These are phyloP conservation scores for Tetrahymena borealis DNA, from an alignment of 73 alveolate species.

Conservation along the genomic window DNA sequence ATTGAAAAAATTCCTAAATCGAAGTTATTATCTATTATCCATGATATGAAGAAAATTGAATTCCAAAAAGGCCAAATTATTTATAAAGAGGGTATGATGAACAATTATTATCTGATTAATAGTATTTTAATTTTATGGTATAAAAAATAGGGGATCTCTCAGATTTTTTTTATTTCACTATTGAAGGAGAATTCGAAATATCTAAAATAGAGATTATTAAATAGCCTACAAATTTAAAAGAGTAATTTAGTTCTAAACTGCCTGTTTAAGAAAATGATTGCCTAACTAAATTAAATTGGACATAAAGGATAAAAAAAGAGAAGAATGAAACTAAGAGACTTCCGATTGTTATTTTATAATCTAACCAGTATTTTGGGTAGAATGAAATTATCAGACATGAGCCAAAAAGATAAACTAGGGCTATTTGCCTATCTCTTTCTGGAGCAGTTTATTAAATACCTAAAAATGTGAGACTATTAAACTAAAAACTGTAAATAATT, in stretches of 20 bases:
- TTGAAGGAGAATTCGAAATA: background rate
- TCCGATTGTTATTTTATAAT: background rate
- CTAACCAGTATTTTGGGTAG: background rate
- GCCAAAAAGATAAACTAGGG: background rate
- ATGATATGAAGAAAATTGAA: background rate
- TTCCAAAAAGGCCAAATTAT: background rate
- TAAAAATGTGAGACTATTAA: background rate
- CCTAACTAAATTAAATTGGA: background rate
- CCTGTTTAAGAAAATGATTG: background rate
- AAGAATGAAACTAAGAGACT: background rate
- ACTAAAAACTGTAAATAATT: too few relatives aligned
- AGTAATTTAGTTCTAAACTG: background rate
- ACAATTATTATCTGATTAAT: background rate
- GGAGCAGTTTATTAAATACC: background rate
- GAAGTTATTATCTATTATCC: background rate
- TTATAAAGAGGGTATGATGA: background rate
- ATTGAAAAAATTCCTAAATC: background rate
- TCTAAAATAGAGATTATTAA: background rate
- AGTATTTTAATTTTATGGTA: background rate
- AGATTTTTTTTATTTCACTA: background rate
- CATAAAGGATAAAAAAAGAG: background rate
- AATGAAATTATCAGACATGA: background rate
- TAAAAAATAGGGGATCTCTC: background rate
- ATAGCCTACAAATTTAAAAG: background rate
- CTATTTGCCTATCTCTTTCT: background rate